Conservation (phyloP, 108 stramenopile species). For the Skeletonema tropicum region DNA sequence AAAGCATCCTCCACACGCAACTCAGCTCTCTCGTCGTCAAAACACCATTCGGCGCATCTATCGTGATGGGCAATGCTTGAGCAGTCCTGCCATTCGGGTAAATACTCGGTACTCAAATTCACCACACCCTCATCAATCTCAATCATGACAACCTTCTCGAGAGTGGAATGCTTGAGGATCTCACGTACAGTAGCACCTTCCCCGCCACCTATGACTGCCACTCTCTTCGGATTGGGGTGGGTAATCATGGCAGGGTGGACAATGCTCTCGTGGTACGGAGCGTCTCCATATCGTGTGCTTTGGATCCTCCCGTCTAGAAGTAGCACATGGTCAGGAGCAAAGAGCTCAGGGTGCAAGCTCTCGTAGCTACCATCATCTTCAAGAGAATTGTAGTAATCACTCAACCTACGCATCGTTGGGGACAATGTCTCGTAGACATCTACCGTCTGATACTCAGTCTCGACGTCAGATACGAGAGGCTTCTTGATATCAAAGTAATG, state of each 20-base stretch:
- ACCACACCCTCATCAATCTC: slow-evolving; percentile 53
- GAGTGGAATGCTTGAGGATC: slow-evolving; percentile 85
- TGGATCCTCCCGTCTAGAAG: slow-evolving; percentile 73
- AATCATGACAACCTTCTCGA: slow-evolving; percentile 63
- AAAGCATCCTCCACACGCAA: slow-evolving; percentile 59
- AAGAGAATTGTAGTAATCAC: slow-evolving; percentile 7
- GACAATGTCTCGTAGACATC: slow-evolving; percentile 32
- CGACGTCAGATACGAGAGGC: slow-evolving; percentile 29
- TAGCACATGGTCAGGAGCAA: slow-evolving; percentile 57
- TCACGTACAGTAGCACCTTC: slow-evolving; percentile 84
- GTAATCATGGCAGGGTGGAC: slow-evolving; percentile 95
- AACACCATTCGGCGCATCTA: slow-evolving; percentile 62
- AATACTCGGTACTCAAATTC: slow-evolving; percentile 43
- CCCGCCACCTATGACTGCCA: slow-evolving; percentile 81
- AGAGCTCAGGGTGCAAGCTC: slow-evolving; percentile 20
- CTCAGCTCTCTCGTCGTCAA: slow-evolving; percentile 63
- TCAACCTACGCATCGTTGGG: not conserved
- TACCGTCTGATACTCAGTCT: slow-evolving; percentile 30
- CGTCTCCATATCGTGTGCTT: slow-evolving; percentile 43
- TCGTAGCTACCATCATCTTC: slow-evolving; percentile 31
- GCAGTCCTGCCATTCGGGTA: slow-evolving; percentile 28
- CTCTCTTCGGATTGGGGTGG: slow-evolving; percentile 72
- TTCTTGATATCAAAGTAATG: slow-evolving; percentile 18
- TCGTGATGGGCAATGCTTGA: slow-evolving; percentile 63
- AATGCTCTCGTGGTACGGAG: slow-evolving; percentile 83